Evolutionary conservation across 2,329 filamentous ascomycete species (phyloP).

Genomic region (Curvularia hawaiiensis): DNA sequence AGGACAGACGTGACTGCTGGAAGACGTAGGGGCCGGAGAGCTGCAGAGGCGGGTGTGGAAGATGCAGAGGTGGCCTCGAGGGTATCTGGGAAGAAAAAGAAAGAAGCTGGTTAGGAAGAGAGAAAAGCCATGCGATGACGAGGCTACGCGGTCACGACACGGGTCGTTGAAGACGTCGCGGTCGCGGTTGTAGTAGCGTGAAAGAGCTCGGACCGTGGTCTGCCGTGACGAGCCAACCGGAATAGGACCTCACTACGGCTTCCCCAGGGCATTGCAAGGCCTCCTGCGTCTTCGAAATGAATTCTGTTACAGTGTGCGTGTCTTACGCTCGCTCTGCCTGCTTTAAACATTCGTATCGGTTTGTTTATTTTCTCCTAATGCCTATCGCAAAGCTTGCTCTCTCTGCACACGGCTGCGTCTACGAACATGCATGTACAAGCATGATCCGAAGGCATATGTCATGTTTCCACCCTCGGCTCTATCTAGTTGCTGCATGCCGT

Average conservation of each 20-base stretch:
- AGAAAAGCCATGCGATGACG: conserved; percentile 43
- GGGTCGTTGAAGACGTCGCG: conserved; percentile 6
- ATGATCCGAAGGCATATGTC: conserved; percentile 31
- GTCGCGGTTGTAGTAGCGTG: conserved; percentile 17
- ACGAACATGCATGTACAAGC: conserved; percentile 37
- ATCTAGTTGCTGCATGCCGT: conserved; percentile 37
- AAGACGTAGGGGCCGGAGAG: conserved; percentile 29
- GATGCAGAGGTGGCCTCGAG: conserved; percentile 23
- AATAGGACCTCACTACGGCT: conserved; percentile 26
- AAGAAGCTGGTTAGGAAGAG: conserved; percentile 35
- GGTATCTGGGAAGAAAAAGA: conserved; percentile 12
- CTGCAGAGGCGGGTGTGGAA: conserved; percentile 24
- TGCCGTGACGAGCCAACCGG: conserved; percentile 15
- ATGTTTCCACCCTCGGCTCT: conserved; percentile 32
- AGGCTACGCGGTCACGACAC: conserved; percentile 22
- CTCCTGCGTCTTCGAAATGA: neutral
- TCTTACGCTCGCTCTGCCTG: conserved; percentile 8
- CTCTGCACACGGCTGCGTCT: conserved; percentile 21
- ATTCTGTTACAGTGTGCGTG: conserved; percentile 4
- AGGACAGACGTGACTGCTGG: conserved; percentile 34
- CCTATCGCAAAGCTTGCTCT: conserved; percentile 11
- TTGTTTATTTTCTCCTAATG: neutral
- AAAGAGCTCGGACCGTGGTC: conserved; percentile 30
- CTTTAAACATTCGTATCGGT: neutral
- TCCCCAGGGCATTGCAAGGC: conserved; percentile 2